Evolutionary conservation across 129 eudicot species (phyloP).

Genomic region (Flaveria brownii): DNA sequence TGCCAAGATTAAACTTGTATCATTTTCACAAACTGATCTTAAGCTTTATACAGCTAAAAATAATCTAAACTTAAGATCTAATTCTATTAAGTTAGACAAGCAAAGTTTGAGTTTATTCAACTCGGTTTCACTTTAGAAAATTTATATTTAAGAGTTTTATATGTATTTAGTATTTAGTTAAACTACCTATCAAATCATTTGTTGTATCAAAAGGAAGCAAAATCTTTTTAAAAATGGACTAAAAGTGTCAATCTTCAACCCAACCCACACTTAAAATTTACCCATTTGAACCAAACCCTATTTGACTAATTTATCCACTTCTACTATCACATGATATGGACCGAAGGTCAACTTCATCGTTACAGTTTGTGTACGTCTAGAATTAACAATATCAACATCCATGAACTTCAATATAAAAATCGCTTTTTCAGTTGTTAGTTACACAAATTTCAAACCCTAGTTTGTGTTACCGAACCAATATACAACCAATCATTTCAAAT

Average conservation of each 20-base stretch:
- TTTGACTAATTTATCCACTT: not conserved
- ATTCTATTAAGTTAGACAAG: too few relatives aligned
- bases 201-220: too few relatives aligned
- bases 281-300: not conserved
- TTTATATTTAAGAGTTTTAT: too few relatives aligned
- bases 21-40: too few relatives aligned
- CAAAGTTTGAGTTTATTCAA: too few relatives aligned
- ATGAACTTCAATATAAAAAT: not conserved
- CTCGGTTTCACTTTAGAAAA: too few relatives aligned
- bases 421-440: not conserved
- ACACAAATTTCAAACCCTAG: slow-evolving; percentile 7
- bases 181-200: too few relatives aligned
- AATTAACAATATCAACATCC: slow-evolving; percentile 10
- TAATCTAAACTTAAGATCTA: too few relatives aligned
- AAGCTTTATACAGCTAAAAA: too few relatives aligned
- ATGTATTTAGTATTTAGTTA: too few relatives aligned
- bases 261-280: not conserved
- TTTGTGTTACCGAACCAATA: slow-evolving; percentile 2
- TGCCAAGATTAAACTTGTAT: too few relatives aligned
- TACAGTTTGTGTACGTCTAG: not conserved
- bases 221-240: not conserved
- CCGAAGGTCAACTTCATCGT: not conserved
- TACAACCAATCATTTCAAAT: not conserved
- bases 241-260: not conserved
- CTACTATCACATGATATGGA: not conserved